Conservation (phyloP, 805 yeast genomes). For the Candida maris region DNA sequence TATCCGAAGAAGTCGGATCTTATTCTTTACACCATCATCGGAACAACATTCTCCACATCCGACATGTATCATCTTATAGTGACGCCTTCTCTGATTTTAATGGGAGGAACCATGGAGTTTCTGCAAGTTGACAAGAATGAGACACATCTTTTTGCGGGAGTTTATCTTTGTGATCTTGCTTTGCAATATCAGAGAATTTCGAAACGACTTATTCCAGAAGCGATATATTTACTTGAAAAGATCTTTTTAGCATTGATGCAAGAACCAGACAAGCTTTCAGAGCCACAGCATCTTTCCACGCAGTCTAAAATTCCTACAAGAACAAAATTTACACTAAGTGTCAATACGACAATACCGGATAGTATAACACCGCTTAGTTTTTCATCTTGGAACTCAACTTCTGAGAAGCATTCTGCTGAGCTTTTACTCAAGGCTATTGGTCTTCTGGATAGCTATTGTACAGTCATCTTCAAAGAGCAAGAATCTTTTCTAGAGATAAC, state of each 20-base stretch:
- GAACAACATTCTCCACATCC: conserved; percentile 84
- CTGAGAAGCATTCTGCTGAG: conserved; percentile 20
- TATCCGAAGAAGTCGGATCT: conserved; percentile 53
- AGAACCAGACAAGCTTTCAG: conserved; percentile 24
- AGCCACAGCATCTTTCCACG: conserved; percentile 19
- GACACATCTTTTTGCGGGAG: conserved; percentile 47
- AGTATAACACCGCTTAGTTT: conserved; percentile 8
- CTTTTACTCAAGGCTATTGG: conserved; percentile 34
- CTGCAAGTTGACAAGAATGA: conserved; percentile 31
- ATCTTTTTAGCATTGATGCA: conserved; percentile 44
- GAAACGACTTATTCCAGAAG: conserved; percentile 81
- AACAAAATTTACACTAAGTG: conserved; percentile 19
- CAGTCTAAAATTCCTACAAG: conserved; percentile 12
- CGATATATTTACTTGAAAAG: conserved; percentile 53
- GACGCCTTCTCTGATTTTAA: conserved; percentile 74
- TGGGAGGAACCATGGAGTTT: conserved; percentile 66
- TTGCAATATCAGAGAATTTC: conserved; percentile 74
- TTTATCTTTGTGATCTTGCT: conserved; percentile 62
- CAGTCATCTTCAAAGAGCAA: conserved; percentile 56
- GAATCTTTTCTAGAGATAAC: conserved; percentile 59
- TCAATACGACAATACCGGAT: conserved; percentile 14
- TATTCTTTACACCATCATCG: conserved; percentile 65
- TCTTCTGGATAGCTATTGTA: conserved; percentile 31
- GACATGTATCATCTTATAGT: conserved; percentile 92
- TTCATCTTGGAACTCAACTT: conserved; percentile 10